Evolutionary conservation across 257 asterid genomes (phyloP).

Genomic region (Przewalskia tangutica): DNA sequence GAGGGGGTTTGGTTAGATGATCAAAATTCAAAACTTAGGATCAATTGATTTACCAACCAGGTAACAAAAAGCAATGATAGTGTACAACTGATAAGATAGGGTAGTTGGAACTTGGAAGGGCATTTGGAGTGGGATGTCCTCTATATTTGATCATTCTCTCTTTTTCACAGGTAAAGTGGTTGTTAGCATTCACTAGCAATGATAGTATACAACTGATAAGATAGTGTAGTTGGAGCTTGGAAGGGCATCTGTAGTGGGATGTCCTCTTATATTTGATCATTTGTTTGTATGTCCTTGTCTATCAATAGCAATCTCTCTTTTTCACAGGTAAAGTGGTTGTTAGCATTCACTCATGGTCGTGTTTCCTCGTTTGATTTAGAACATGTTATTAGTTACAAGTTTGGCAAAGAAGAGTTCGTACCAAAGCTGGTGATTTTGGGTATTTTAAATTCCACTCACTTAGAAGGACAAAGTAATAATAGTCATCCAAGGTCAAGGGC

Average conservation of each 20-base stretch:
- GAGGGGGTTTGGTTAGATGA: background rate
- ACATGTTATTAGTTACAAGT: background rate
- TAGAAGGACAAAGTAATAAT: background rate
- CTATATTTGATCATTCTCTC: background rate
- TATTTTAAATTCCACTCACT: background rate
- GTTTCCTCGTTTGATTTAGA: background rate
- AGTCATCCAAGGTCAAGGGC: background rate
- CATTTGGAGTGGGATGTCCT: background rate
- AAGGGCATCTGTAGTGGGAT: background rate
- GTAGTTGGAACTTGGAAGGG: background rate
- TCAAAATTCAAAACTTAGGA: background rate
- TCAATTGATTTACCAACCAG: background rate
- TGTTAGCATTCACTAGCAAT: background rate
- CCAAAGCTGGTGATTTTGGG: background rate
- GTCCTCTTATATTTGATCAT: background rate
- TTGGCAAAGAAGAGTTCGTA: background rate
- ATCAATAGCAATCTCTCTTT: background rate
- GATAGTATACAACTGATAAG: background rate
- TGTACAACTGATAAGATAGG: background rate
- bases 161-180: background rate
- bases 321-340: background rate
- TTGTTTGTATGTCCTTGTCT: background rate
- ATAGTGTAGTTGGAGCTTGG: background rate
- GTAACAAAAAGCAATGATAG: background rate
- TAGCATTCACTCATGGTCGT: background rate